phyloP scores from a whole-genome alignment of 73 alveolate genomes.

The Paramecium caudatum region DNA sequence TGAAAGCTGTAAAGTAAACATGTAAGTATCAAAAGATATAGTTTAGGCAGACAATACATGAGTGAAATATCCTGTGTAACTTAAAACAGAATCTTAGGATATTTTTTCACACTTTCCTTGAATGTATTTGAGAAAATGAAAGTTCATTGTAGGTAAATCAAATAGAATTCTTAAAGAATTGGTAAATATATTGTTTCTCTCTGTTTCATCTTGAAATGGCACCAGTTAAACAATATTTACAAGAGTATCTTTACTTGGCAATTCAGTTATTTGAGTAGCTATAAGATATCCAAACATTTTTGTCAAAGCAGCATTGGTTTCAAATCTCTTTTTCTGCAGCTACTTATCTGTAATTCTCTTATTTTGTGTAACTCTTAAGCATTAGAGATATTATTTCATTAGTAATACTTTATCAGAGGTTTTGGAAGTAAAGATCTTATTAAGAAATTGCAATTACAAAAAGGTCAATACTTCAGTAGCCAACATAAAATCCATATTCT shows the following conservation, averaged over 20 bases:
- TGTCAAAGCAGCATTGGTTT: not conserved
- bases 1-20: conserved; percentile 3
- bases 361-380: conserved; percentile 44
- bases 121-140: conserved; percentile 25
- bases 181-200: conserved; percentile 11
- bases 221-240: not conserved
- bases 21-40: conserved; percentile 29
- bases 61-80: conserved; percentile 39
- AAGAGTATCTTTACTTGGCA: not conserved
- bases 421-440: not conserved
- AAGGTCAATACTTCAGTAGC: conserved; percentile 25
- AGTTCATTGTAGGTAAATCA: conserved; percentile 60
- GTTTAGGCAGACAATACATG: conserved; percentile 42
- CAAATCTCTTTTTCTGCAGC: not conserved
- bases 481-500: conserved; percentile 27
- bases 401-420: not conserved
- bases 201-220: conserved; percentile 35
- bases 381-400: conserved; percentile 17
- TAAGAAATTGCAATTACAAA: not conserved
- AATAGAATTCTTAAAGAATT: not conserved
- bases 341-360: not conserved
- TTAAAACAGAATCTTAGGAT: conserved; percentile 27
- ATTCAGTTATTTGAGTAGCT: not conserved
- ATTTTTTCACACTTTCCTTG: conserved; percentile 26
- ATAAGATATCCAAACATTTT: not conserved